Conservation (phyloP, 2,329 filamentous ascomycete genomes). For the Balansia obtecta region DNA sequence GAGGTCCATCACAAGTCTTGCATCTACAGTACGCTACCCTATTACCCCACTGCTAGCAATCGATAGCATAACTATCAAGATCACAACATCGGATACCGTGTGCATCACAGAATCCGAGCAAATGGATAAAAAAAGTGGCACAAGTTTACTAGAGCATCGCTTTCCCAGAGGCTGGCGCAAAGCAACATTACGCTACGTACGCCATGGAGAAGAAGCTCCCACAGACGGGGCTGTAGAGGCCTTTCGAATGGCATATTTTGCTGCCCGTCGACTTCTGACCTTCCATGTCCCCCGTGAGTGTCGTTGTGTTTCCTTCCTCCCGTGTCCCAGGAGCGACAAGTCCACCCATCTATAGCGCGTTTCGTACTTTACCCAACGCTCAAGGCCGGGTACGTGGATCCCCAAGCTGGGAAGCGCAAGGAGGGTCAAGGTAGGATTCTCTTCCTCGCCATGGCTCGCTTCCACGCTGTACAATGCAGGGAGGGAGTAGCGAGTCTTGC, state of each 20-base stretch:
- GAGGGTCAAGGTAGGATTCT: conserved; percentile 23
- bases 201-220: not conserved
- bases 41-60: too few species aligned
- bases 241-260: not conserved
- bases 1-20: too few species aligned
- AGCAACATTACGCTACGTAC: not conserved
- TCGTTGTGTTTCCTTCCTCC: conserved; percentile 5
- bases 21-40: too few species aligned
- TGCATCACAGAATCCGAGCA: not conserved
- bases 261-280: not conserved
- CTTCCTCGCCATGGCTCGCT: conserved; percentile 1
- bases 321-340: conserved; percentile 20
- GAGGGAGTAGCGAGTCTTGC: conserved; percentile 42
- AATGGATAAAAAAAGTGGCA: too few species aligned
- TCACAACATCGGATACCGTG: not conserved
- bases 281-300: not conserved
- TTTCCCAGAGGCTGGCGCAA: not conserved
- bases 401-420: conserved; percentile 42
- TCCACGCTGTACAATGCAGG: conserved; percentile 40
- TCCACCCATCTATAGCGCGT: conserved; percentile 39
- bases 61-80: too few species aligned
- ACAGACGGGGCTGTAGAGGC: not conserved
- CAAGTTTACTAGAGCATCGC: too few species aligned
- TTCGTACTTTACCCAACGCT: conserved; percentile 37
- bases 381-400: conserved; percentile 31